Evolutionary conservation across 306 rosid genomes (phyloP).

Genomic region (Alnus rubra): DNA sequence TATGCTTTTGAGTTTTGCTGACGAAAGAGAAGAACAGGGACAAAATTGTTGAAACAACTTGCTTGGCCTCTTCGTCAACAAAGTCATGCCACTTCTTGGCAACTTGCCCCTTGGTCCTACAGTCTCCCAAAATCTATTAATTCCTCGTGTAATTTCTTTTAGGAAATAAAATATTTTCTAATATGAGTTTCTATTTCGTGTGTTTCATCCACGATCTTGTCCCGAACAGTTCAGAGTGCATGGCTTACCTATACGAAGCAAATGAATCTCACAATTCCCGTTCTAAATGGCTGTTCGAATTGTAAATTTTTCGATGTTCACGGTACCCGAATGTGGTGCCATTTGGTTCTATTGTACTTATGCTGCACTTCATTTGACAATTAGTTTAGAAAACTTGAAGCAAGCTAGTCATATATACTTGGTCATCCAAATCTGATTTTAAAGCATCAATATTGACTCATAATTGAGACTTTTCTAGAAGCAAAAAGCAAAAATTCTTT

Average conservation of each 20-base stretch:
- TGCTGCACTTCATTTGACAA: neutral
- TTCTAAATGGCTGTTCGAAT: too few relatives aligned
- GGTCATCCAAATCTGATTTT: neutral
- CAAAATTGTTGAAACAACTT: constrained; percentile 25
- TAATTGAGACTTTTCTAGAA: neutral
- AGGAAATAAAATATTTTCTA: too few relatives aligned
- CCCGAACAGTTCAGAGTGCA: too few relatives aligned
- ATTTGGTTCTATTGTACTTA: neutral
- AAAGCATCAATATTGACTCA: neutral
- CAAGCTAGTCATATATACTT: neutral
- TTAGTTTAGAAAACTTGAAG: neutral
- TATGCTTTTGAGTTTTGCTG: neutral
- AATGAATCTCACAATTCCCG: too few relatives aligned
- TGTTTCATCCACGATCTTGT: too few relatives aligned
- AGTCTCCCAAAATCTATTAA: neutral
- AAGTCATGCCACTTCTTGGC: constrained; percentile 41
- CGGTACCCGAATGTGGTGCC: neutral
- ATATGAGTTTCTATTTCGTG: too few relatives aligned
- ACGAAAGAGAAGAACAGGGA: constrained; percentile 15
- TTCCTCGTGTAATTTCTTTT: constrained; percentile 11
- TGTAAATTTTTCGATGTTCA: too few relatives aligned
- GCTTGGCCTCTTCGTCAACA: constrained; percentile 6
- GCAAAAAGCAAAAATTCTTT: neutral
- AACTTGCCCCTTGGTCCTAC: constrained; percentile 30
- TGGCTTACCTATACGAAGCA: too few relatives aligned